These are phyloP conservation scores for Paramarasmius palmivorus DNA, from an alignment of 1,284 basidiomycete genomes.

Conservation along the genomic window DNA sequence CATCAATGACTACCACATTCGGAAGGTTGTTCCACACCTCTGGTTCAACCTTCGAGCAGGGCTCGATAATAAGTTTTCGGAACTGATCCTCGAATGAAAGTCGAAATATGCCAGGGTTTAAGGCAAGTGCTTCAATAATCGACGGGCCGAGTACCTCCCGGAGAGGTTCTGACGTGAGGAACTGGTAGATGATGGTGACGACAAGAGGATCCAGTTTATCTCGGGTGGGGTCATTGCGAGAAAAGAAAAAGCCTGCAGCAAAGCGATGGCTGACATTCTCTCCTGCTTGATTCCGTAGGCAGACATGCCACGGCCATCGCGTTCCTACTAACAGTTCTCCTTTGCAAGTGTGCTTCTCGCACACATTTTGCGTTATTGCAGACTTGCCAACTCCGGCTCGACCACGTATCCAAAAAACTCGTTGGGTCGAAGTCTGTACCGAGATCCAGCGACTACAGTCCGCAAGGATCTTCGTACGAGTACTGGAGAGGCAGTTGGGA, in stretches of 20 bases:
- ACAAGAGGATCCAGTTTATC: background rate
- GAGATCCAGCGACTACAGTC: too few relatives aligned
- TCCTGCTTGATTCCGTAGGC: too few relatives aligned
- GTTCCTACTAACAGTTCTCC: background rate
- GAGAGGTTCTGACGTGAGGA: background rate
- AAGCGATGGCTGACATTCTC: too few relatives aligned
- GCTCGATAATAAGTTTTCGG: background rate
- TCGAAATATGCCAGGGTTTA: background rate
- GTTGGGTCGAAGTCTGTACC: too few relatives aligned
- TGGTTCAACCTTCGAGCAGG: background rate
- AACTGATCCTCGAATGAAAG: background rate
- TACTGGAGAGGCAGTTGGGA: too few relatives aligned
- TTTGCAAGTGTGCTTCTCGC: background rate
- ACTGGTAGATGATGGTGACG: background rate
- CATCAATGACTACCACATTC: background rate
- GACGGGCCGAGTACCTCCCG: background rate
- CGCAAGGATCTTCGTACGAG: too few relatives aligned
- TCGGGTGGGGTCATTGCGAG: background rate
- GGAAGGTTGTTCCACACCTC: background rate
- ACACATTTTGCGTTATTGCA: background rate
- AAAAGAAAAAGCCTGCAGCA: conserved; percentile 1
- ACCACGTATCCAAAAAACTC: background rate
- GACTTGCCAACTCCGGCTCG: background rate
- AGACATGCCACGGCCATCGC: too few relatives aligned
- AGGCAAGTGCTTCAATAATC: background rate